Base-by-base conservation (phyloP, 108 stramenopile species). In the Nitzschia putrida region DNA sequence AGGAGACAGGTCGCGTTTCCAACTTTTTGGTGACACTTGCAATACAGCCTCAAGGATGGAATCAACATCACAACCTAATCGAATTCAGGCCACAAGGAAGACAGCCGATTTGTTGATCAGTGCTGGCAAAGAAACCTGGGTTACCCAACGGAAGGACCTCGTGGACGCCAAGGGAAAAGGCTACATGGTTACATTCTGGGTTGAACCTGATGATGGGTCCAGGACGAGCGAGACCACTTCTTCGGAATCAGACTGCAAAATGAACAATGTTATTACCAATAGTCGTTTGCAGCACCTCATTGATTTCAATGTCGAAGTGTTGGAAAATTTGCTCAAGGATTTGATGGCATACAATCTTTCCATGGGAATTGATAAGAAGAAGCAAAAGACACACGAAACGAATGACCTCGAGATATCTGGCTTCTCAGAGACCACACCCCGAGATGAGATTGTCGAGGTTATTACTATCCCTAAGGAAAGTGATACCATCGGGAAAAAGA, bases 131-230 rank as follows among this genome's bases (percentile, higher is more conserved):
- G 66, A 18, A 11, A 58, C 44, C 14, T 75, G 74, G 74, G 13
- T 75, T 1, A 44, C 1, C 23, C 8, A 39, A 51, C 56, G 74
- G 11, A 45, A 44, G n/a, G 74, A 63, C 13, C 10, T 60, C 20
- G 74, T 75, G 14, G 74, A 39, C 2, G 74, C 59, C 13, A 75
- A 75, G 37, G 74, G 74, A 1, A 75, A 75, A 43, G 74, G 74
- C 14, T 10, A 8, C 11, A 21, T 75, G 39, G 16, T 21, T 6
- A 60, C 59, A 1, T 60, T 37, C 39, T 60, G 34, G 34, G 5
- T 60, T 6, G 39, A 60, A 60, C 59, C 54, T 2, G 54, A 55
- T 55, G 47, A 49, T 18, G 47, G 18, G 2, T 49, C 18, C 2
- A 16, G 47, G 47, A 18, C 18, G n/a, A 49, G 47, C 18, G 47